phyloP scores from a whole-genome alignment of 257 asterid genomes.

The Solanum sitiens region DNA sequence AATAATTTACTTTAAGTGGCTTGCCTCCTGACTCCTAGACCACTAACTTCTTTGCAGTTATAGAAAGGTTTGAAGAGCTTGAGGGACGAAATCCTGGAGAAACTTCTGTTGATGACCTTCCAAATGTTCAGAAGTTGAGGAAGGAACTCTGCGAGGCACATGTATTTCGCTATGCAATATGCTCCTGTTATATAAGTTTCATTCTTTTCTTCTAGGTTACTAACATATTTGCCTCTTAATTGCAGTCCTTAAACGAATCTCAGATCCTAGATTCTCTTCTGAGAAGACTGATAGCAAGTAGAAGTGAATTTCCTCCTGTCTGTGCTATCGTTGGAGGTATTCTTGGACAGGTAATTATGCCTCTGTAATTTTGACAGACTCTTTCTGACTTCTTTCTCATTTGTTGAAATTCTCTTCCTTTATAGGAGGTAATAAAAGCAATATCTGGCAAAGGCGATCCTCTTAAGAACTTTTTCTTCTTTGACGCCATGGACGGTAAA shows the following conservation, averaged over 20 bases:
- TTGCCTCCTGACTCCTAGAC: neutral
- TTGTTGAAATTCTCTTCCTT: neutral
- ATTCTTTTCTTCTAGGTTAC: neutral
- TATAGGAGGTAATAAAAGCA: constrained; percentile 89
- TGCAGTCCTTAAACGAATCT: constrained; percentile 61
- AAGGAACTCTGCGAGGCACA: constrained; percentile 65
- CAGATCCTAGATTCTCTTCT: constrained; percentile 74
- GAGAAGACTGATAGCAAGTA: constrained; percentile 55
- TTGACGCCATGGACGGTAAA: constrained; percentile 74
- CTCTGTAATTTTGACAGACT: neutral
- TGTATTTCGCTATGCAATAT: constrained; percentile 19
- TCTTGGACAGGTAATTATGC: constrained; percentile 76
- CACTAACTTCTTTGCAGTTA: constrained; percentile 29
- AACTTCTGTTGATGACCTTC: constrained; percentile 62
- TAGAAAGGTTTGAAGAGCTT: constrained; percentile 78
- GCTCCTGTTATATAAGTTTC: neutral
- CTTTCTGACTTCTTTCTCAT: neutral
- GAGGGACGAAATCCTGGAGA: constrained; percentile 66
- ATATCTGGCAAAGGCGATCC: constrained; percentile 98
- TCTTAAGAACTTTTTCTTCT: constrained; percentile 82
- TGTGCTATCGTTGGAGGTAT: constrained; percentile 89
- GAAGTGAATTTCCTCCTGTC: constrained; percentile 83
- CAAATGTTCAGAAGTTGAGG: constrained; percentile 45
- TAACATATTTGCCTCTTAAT: neutral
- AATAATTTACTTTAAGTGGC: neutral